Percentiles rank a stretch among this genome's conserved stretches.
phyloP scores from a whole-genome alignment of 1,284 basidiomycete species.

The Tilletiopsis washingtonensis region DNA sequence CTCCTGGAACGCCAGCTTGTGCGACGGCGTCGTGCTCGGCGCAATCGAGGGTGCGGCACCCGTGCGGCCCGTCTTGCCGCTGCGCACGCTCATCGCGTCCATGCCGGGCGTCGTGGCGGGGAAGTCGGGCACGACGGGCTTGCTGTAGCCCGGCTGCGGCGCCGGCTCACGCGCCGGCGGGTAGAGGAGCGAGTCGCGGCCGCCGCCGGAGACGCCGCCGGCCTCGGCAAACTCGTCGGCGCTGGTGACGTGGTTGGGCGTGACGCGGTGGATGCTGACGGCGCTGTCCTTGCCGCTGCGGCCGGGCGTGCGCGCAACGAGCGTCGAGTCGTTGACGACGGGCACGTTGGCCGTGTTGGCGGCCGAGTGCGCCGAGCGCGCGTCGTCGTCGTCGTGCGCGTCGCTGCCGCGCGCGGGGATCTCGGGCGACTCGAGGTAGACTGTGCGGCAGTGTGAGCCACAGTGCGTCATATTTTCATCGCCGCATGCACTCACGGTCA shows the following conservation, averaged over 20 bases:
- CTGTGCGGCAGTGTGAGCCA: conserved; percentile 6
- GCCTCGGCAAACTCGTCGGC: conserved; percentile 42
- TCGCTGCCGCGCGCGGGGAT: conserved; percentile 22
- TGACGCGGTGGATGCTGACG: conserved; percentile 43
- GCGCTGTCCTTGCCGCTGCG: conserved; percentile 38
- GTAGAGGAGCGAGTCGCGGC: conserved; percentile 46
- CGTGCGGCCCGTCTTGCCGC: conserved; percentile 17
- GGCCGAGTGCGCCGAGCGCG: background rate
- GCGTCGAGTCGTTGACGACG: conserved; percentile 39
- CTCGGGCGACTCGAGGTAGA: conserved; percentile 40
- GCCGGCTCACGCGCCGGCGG: conserved; percentile 38
- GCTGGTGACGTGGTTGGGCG: conserved; percentile 24
- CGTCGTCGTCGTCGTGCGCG: conserved; percentile 14
- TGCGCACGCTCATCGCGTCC: conserved; percentile 24
- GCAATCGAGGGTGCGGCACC: background rate
- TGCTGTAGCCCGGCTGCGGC: conserved; percentile 27
- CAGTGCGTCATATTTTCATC: background rate
- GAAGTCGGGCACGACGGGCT: conserved; percentile 25
- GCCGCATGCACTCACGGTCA: conserved; percentile 24
- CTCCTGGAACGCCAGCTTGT: conserved; percentile 47
- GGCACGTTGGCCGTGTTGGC: conserved; percentile 31
- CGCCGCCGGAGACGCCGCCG: conserved; percentile 40
- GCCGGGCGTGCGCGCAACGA: conserved; percentile 43
- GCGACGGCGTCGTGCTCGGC: conserved; percentile 13
- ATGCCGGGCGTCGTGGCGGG: conserved; percentile 12